These are phyloP conservation scores for Diaporthe sp. DNA, from an alignment of 2,329 filamentous ascomycete species.

Conservation along the genomic window DNA sequence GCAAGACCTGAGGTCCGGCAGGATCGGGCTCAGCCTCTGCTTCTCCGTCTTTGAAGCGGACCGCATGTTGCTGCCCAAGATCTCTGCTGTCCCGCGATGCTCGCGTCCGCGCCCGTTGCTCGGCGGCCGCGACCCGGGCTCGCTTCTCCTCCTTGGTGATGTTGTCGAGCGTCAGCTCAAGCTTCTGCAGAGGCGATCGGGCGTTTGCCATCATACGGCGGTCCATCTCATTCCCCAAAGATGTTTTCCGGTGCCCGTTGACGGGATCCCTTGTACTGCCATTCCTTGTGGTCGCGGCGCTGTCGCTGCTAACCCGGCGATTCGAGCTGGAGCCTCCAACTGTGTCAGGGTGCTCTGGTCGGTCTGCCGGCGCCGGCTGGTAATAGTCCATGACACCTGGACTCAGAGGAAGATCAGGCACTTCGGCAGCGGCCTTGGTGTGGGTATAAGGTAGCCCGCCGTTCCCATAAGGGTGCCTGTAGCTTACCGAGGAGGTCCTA, in stretches of 20 bases:
- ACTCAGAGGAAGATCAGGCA: conserved; percentile 37
- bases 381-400: conserved; percentile 45
- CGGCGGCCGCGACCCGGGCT: conserved; percentile 84
- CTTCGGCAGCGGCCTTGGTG: conserved; percentile 42
- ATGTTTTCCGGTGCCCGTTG: conserved; percentile 49
- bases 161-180: conserved; percentile 89
- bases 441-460: conserved; percentile 44
- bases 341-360: conserved; percentile 27
- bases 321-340: conserved; percentile 33
- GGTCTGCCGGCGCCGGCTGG: conserved; percentile 40
- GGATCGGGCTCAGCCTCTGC: conserved; percentile 40
- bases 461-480: conserved; percentile 60
- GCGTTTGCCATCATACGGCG: conserved; percentile 77
- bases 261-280: conserved; percentile 41
- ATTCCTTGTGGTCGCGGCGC: conserved; percentile 38
- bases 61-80: conserved; percentile 43
- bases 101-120: conserved; percentile 75
- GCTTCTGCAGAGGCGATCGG: conserved; percentile 90
- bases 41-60: conserved; percentile 45
- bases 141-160: conserved; percentile 97
- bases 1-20: conserved; percentile 36
- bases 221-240: conserved; percentile 51
- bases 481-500: conserved; percentile 67
- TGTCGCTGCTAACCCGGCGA: conserved; percentile 39
- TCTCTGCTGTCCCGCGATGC: conserved; percentile 47